Base-by-base conservation (phyloP, 73 alveolate genomes). In the Paraurostyla sp. region DNA sequence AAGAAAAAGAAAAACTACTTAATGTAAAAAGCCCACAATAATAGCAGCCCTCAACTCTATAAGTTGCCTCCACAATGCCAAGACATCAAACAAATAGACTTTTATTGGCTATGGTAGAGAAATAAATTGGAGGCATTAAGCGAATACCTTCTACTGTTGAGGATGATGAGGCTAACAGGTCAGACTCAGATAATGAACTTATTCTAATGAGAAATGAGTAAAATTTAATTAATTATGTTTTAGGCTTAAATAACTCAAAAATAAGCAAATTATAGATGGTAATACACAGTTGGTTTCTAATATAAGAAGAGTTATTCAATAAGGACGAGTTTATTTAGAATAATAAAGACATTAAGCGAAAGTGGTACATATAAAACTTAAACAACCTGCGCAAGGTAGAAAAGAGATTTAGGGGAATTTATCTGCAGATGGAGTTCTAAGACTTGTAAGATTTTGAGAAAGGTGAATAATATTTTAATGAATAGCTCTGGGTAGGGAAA, bases 331-430 rank as follows among this genome's bases (percentile, higher is more conserved):
- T 23, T 27, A 73, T 73, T 33, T 48, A 73, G 46, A n/a, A 25
- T 15, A 73, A 73, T 36, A 49, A 73, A 16, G 86, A 73, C 38
- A 73, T 73, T 48, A 73, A 73, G 71, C 41, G 86, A 25, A 73
- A 73, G 49, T 73, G 86, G 86, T 73, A 73, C 32, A 48, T 73
- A 3, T 45, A 73, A 29, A 73, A 73, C 30, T 48, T 73, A 27
- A 73, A 73, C 35, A 73, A 49, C 59, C 27, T 73, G 42, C 11
- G 86, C 23, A 73, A 73, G 27, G 56, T 41, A 23, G 86, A 73
- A 43, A 48, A 73, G 49, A 15, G 86, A 73, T 73, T 73, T 73
- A 73, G 86, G 36, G 86, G 71, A 2, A 43, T 73, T 3, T 43
- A 48, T 25, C 48, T 73, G 11, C 22, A 73, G 30, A 18, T 73